Percentiles rank a stretch among this genome's conserved stretches.
These are phyloP conservation scores for Trypanosoma avium DNA, from an alignment of 208 protist species.

Conservation along the genomic window DNA sequence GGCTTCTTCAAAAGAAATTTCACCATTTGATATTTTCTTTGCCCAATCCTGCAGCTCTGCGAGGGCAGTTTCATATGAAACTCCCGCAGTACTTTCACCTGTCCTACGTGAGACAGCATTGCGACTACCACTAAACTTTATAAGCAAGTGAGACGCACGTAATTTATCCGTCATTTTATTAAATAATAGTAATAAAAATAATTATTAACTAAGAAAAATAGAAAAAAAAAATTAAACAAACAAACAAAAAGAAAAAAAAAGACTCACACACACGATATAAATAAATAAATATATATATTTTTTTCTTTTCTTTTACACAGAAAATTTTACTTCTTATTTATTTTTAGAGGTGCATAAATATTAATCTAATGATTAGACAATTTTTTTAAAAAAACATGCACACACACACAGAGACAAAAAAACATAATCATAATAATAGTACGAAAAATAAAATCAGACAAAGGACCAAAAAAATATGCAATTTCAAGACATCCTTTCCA, in stretches of 20 bases:
- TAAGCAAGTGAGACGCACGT: slow-evolving; percentile 80
- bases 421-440: background rate
- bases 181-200: background rate
- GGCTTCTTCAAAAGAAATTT: slow-evolving; percentile 82
- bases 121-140: slow-evolving; percentile 89
- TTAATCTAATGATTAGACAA: no score
- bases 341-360: no score
- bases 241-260: background rate
- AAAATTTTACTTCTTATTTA: no score
- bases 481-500: no score
- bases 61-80: slow-evolving; percentile 74
- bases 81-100: slow-evolving; percentile 44
- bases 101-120: slow-evolving; percentile 90
- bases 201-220: slow-evolving; percentile 8
- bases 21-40: slow-evolving; percentile 59
- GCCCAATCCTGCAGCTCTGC: slow-evolving; percentile 74
- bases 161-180: slow-evolving; percentile 33
- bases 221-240: slow-evolving; percentile 13
- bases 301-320: background rate
- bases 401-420: background rate
- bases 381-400: background rate
- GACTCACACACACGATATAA: slow-evolving; percentile 9
- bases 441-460: background rate
- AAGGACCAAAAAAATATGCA: no score
- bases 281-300: background rate